phyloP scores from a whole-genome alignment of 768 basidiomycete species.

The Boletus insuetus region DNA sequence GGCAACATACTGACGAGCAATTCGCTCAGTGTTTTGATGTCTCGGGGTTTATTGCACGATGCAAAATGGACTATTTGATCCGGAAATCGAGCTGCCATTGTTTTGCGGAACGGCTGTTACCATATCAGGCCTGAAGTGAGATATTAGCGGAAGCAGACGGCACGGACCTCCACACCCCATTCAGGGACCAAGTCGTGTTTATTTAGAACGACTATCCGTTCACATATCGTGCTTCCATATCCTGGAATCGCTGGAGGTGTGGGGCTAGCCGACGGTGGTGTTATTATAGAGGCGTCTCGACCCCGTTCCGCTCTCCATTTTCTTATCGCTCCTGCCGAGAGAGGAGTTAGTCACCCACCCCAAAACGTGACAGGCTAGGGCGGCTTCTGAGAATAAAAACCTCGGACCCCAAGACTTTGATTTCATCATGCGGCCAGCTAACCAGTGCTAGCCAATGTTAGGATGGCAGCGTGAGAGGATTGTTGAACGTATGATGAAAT shows the following conservation, averaged over 20 bases:
- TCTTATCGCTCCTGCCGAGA: conserved; percentile 51
- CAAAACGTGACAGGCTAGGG: conserved; percentile 8
- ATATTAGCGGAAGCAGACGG: conserved; percentile 6
- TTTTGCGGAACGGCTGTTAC: conserved; percentile 66
- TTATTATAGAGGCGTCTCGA: conserved; percentile 45
- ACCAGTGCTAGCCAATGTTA: conserved; percentile 12
- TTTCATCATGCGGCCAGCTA: conserved; percentile 10
- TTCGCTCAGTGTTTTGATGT: conserved; percentile 62
- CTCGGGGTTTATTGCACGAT: conserved; percentile 64
- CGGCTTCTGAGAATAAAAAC: conserved; percentile 10
- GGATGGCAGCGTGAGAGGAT: conserved; percentile 22
- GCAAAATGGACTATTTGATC: conserved; percentile 68
- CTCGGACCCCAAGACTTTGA: conserved; percentile 9
- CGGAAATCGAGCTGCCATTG: conserved; percentile 70
- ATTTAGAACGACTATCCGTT: conserved; percentile 88
- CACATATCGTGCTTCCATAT: conserved; percentile 47
- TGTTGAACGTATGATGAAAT: conserved; percentile 20
- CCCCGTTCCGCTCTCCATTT: conserved; percentile 71
- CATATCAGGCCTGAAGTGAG: conserved; percentile 8
- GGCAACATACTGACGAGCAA: conserved; percentile 69
- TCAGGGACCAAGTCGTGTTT: conserved; percentile 89
- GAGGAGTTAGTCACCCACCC: conserved; percentile 20
- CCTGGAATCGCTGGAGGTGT: conserved; percentile 9
- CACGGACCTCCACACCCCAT: conserved; percentile 78
- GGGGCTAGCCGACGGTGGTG: conserved; percentile 32